A percentile compares a stretch with the other conserved stretches of the same genome.
These are phyloP conservation scores for Mycena crocata DNA, from an alignment of 768 basidiomycete species.

Conservation along the genomic window DNA sequence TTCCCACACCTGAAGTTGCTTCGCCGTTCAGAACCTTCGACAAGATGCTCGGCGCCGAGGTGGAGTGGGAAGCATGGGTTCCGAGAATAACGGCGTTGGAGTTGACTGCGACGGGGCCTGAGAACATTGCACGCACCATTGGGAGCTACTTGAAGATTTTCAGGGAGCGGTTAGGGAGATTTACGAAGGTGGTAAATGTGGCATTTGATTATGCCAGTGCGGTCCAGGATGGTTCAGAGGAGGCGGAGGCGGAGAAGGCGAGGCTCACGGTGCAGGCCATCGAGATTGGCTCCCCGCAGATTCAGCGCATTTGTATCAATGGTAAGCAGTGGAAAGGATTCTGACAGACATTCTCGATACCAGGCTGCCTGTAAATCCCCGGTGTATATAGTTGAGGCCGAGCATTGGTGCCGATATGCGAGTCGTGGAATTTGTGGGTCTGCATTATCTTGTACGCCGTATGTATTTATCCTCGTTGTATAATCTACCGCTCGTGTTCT, in stretches of 20 bases:
- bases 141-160: neutral
- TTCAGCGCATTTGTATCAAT: neutral
- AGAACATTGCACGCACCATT: no score
- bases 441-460: no score
- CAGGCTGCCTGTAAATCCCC: no score
- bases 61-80: neutral
- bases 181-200: neutral
- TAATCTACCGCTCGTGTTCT: no score
- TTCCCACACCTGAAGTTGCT: neutral
- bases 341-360: no score
- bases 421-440: no score
- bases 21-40: neutral
- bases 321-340: neutral
- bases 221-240: neutral
- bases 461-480: no score
- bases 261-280: neutral
- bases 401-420: no score
- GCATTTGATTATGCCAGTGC: neutral
- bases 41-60: neutral
- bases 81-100: neutral
- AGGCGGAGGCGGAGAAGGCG: neutral
- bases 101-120: neutral
- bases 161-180: neutral
- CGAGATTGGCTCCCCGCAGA: neutral
- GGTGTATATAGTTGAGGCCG: no score